Base-by-base conservation (phyloP, 768 basidiomycete genomes). In the Auricularia heimuer region DNA sequence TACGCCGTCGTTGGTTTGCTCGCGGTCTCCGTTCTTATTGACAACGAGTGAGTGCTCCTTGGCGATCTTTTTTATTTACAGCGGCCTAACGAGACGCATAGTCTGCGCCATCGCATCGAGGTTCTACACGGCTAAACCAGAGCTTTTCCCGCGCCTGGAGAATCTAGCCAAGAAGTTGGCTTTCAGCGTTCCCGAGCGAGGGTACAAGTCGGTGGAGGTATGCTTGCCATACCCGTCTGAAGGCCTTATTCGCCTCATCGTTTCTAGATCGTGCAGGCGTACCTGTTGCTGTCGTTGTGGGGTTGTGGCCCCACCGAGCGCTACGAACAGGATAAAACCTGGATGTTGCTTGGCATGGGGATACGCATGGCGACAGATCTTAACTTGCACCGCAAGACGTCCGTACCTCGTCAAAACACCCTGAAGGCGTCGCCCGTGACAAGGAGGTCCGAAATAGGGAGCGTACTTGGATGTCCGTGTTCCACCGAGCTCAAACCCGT, bases 321-420 rank as follows among this genome's bases (percentile, higher is more conserved):
- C 7, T 99, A 93, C 71, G 96, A 99, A 73, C 93, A 96, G 70
- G 96, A 99, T 75, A 86, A 89, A 70, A 98, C 95, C 0, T 98
- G 94, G 92, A 73, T 93, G 68, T 77, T 91, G 16, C 77, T 98
- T 33, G 94, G 94, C 39, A 92, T 94, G 88, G 88, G 82, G 4
- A 90, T 89, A 68, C 81, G 90, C 63, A 94, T 97, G 90, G 97
- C 89, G 10, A 96, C 91, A 14, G 97, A 99, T 75, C 78, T 99
- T 39, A 98, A 98, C 73, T 76, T 99, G 64, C 95, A 98, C 73
- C 87, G 95, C 64, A 95, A 96, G 73, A 89, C 89, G 7, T 78
- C 77, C 21, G 72, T 77, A 42, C 80, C 77, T 24, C 84, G 80
- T 68, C 79, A 81, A 29, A 88, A 92, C 66, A 86, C 88, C 1